Base-by-base conservation (phyloP, 2,329 filamentous ascomycete genomes). In the Chalaropsis ovoidea region DNA sequence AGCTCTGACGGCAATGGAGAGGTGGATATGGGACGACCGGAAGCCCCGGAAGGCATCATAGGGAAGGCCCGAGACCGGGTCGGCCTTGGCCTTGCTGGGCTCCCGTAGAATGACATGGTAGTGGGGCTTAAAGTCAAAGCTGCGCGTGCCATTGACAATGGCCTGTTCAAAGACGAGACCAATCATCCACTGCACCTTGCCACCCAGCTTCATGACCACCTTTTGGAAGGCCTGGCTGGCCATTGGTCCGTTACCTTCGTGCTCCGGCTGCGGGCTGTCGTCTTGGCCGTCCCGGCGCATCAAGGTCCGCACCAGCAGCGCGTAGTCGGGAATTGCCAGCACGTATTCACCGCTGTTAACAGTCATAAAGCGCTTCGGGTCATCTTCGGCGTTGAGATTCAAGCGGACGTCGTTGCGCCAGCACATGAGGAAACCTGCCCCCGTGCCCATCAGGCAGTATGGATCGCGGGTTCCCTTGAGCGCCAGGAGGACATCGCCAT, bases 11-110 rank as follows among this genome's bases (percentile, higher is more conserved):
- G 91, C 91, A 69, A 99, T 85, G 0, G 95, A 99, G 73, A 99
- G 82, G 75, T 99, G 94, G 45, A 99, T 96, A 72, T 97, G 89
- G 66, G 96, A 86, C 75, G 94, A 99, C 70, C 95, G 85, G 78
- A 99, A 99, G n/a, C 90, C 93, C 68, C 85, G 83, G 78, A 94
- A 95, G n/a, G 94, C 93, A 76, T 99, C 94, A 70, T 97, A 97
- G 2, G 81, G 79, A 62, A 77, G 69, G 19, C 76, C 75, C 62
- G 78, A 78, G 68, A 80, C 75, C 17, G 60, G 24, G 63, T 80
- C 81, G 19, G 82, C 72, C 70, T 86, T 86, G 17, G 90, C 86
- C 73, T 86, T 86, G 61, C 86, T 81, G 0, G 93, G 90, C 69
- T 92, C 86, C 72, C 89, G 94, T 54, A 97, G 79, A 1, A 95